These are phyloP conservation scores for Mycosarcoma mackinlayi DNA, from an alignment of 1,284 basidiomycete genomes.

Conservation along the genomic window DNA sequence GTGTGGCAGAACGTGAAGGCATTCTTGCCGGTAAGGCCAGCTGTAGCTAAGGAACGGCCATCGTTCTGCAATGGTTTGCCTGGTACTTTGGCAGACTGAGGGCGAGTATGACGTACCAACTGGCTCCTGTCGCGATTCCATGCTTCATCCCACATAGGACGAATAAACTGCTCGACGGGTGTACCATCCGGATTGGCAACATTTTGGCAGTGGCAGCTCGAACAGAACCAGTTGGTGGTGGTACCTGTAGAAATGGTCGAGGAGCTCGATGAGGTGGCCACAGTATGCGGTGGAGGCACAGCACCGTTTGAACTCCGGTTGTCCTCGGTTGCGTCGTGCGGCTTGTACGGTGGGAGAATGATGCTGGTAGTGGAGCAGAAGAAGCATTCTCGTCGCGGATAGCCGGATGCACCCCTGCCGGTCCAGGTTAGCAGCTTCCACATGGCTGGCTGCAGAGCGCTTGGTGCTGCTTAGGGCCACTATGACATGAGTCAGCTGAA, in stretches of 20 bases:
- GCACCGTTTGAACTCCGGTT: not conserved
- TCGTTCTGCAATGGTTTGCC: too few species aligned
- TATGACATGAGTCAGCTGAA: not conserved
- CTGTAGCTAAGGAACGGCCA: too few species aligned
- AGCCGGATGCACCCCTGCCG: constrained; percentile 26
- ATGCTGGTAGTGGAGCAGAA: constrained; percentile 53
- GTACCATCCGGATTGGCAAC: constrained; percentile 33
- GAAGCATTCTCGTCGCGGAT: constrained; percentile 52
- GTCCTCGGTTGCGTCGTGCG: not conserved
- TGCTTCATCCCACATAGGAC: constrained; percentile 52
- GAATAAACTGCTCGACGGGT: constrained; percentile 47
- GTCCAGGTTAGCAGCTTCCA: constrained; percentile 26
- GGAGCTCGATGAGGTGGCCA: constrained; percentile 21
- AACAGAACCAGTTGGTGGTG: constrained; percentile 57
- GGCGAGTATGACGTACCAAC: constrained; percentile 26
- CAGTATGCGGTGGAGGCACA: not conserved
- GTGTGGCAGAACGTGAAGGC: constrained; percentile 54
- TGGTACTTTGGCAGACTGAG: not conserved
- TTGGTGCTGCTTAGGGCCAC: too few species aligned
- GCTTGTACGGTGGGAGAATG: constrained; percentile 52
- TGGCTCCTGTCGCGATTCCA: constrained; percentile 36
- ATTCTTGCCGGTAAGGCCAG: not conserved
- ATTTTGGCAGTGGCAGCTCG: constrained; percentile 57
- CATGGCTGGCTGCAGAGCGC: constrained; percentile 14
- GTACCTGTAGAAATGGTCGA: constrained; percentile 52